These are phyloP conservation scores for Metschnikowia hibisci DNA, from an alignment of 805 yeast species.

Conservation along the genomic window DNA sequence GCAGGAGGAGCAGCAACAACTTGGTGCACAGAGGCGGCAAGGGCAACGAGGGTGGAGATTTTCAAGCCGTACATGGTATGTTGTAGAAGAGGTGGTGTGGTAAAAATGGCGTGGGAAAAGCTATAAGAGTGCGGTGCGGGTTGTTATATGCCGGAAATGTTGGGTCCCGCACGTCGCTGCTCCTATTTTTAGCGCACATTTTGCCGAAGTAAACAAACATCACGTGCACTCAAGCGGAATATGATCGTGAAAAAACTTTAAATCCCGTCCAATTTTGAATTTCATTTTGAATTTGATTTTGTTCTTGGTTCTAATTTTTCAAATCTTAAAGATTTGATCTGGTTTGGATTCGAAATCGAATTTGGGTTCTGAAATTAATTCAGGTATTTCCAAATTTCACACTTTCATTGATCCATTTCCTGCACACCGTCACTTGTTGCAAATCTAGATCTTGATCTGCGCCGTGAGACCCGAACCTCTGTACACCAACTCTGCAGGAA, in stretches of 20 bases:
- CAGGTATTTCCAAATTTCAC: too few species aligned
- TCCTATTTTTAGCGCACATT: slow-evolving; percentile 4
- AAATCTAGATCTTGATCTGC: slow-evolving; percentile 25
- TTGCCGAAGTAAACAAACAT: slow-evolving; percentile 11
- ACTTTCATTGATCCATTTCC: too few species aligned
- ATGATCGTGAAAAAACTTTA: too few species aligned
- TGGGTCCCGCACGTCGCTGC: slow-evolving; percentile 4
- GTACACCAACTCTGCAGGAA: slow-evolving; percentile 41
- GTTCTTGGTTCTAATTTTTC: too few species aligned
- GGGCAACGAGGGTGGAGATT: slow-evolving; percentile 19
- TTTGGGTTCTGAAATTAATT: too few species aligned
- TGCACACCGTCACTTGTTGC: not conserved
- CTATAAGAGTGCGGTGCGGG: not conserved
- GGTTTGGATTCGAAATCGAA: too few species aligned
- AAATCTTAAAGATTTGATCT: not conserved
- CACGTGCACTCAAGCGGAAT: slow-evolving; percentile 7
- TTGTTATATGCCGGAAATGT: slow-evolving; percentile 6
- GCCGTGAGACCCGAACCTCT: slow-evolving; percentile 43
- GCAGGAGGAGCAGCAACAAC: slow-evolving; percentile 83
- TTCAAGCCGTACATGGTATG: slow-evolving; percentile 14
- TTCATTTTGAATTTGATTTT: not conserved
- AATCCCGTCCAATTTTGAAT: too few species aligned
- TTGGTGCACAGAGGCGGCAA: slow-evolving; percentile 41
- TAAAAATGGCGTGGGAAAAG: slow-evolving; percentile 5
- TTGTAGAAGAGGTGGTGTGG: slow-evolving; percentile 1